A percentile compares a stretch with the other conserved stretches of the same genome.
Evolutionary conservation across 371 early-diverging fungal species (phyloP).

Genomic region (Actinomortierella wolfii): DNA sequence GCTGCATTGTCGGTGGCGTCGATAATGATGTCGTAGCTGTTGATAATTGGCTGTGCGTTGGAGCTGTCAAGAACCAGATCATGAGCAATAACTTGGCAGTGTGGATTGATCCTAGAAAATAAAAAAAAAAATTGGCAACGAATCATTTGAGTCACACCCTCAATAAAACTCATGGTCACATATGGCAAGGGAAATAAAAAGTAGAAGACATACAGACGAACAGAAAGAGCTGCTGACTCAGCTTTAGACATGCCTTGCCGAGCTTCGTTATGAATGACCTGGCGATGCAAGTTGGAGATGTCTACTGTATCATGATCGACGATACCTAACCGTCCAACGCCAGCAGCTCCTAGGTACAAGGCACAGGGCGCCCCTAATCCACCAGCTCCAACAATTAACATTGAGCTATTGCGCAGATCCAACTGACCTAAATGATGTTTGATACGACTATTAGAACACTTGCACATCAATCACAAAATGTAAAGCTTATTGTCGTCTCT

Average conservation of each 20-base stretch:
- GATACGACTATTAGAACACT: neutral
- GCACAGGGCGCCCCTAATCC: constrained; percentile 95
- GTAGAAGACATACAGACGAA: constrained; percentile 54
- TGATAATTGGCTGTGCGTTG: constrained; percentile 69
- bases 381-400: constrained; percentile 96
- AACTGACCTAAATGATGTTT: constrained; percentile 70
- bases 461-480: neutral
- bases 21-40: constrained; percentile 89
- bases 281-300: constrained; percentile 95
- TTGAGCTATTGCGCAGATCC: constrained; percentile 72
- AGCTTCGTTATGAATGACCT: constrained; percentile 89
- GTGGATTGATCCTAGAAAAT: constrained; percentile 57
- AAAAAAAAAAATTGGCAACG: constrained; percentile 5
- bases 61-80: constrained; percentile 63
- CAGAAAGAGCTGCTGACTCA: constrained; percentile 70
- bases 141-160: neutral
- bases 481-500: no score
- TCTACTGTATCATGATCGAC: constrained; percentile 97
- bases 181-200: neutral
- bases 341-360: constrained; percentile 93
- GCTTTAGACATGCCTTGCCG: constrained; percentile 82
- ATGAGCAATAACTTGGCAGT: constrained; percentile 59
- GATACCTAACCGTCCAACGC: constrained; percentile 92
- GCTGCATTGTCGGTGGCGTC: constrained; percentile 98
- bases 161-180: neutral